phyloP scores from a whole-genome alignment of 2,329 filamentous ascomycete species.

The Dothideomycetidae sp. region DNA sequence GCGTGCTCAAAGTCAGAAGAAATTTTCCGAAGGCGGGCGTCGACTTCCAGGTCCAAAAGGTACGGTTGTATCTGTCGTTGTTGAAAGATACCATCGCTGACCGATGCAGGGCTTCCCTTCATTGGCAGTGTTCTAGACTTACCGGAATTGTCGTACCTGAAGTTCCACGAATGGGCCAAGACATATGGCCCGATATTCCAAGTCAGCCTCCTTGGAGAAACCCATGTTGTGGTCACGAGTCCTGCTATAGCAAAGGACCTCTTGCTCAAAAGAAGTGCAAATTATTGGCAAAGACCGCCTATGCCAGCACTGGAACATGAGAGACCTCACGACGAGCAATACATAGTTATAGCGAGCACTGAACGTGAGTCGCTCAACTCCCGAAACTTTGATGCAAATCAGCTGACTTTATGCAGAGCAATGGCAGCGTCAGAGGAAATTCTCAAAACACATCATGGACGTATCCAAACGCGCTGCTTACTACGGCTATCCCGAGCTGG shows the following conservation, averaged over 20 bases:
- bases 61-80: too few relatives aligned
- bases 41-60: neutral
- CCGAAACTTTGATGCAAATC: neutral
- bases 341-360: constrained; percentile 30
- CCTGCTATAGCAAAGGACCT: constrained; percentile 30
- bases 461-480: constrained; percentile 28
- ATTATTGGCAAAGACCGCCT: constrained; percentile 33
- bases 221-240: constrained; percentile 33
- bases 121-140: constrained; percentile 30
- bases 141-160: constrained; percentile 30
- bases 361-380: constrained; percentile 22
- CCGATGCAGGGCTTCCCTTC: constrained; percentile 22
- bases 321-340: constrained; percentile 32
- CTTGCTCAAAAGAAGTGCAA: constrained; percentile 30
- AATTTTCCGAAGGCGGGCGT: neutral
- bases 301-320: constrained; percentile 31
- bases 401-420: constrained; percentile 1
- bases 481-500: constrained; percentile 31
- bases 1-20: neutral
- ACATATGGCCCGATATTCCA: constrained; percentile 33
- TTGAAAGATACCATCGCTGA: too few relatives aligned
- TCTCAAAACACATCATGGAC: constrained; percentile 33
- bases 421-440: constrained; percentile 32
- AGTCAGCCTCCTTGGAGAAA: constrained; percentile 29
- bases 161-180: constrained; percentile 33